Base-by-base conservation (phyloP, 2,329 filamentous ascomycete genomes). In the Parafenestella ontariensis region DNA sequence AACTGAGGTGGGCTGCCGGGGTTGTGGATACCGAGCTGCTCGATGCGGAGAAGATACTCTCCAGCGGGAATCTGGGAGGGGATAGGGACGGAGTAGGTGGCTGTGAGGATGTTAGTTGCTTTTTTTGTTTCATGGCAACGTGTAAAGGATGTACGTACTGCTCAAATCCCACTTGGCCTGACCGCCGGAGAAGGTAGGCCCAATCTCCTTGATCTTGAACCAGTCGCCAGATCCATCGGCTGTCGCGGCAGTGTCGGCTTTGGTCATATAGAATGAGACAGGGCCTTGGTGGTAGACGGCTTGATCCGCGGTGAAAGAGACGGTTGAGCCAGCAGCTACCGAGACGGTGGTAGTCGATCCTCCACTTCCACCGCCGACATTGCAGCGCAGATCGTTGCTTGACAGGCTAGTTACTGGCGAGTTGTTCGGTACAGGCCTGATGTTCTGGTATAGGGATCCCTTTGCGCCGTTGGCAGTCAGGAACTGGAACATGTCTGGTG, bases 1-100 rank as follows among this genome's bases (percentile, higher is more conserved):
- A 70, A 72, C 24, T 72, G 62, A 20, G 61, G 61, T 5, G 48
- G 39, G 39, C 49, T 46, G 21, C 59, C 52, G 5, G 76, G 78
- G 59, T 78, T 77, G 66, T 81, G 79, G 24, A 82, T 74, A 10
- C 69, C 80, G 47, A 82, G 78, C 55, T 82, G 80, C 68, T 83
- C 80, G 47, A 79, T 76, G 21, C 80, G 75, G 33, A 82, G 69
- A 17, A 82, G 73, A 61, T 82, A 82, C 53, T 82, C 72, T 21
- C 80, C 79, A 18, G 74, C 65, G 3, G 80, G 72, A 5, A 77
- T 67, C 40, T 74, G 75, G 5, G 64, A 68, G 6, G 80, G 80
- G 31, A 82, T 74, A 5, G 64, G 73, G 47, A 74, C 77, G 9
- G 63, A 62, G 56, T 75, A 75, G 15, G 70, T 69, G 26, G 57